Evolutionary conservation across 1,284 basidiomycete species (phyloP).

Genomic region (Fistulina hepatica): DNA sequence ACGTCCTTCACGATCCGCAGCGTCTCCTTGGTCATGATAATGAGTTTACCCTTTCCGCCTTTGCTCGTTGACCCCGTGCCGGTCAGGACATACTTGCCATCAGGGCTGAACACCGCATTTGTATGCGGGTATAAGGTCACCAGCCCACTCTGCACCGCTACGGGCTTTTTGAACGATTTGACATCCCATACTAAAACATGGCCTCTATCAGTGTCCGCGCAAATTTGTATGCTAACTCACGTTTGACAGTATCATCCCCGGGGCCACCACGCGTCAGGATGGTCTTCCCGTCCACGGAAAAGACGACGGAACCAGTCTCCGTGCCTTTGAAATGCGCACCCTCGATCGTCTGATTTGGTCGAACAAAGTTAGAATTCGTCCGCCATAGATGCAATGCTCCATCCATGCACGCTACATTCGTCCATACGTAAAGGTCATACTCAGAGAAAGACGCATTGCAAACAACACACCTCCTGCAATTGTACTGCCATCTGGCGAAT

Average conservation of each 20-base stretch:
- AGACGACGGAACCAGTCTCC: constrained; percentile 77
- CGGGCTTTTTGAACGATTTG: constrained; percentile 77
- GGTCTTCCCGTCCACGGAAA: constrained; percentile 74
- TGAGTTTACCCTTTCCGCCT: constrained; percentile 57
- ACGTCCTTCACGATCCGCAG: constrained; percentile 56
- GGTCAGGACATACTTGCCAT: constrained; percentile 79
- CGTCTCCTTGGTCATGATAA: constrained; percentile 62
- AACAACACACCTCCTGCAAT: constrained; percentile 71
- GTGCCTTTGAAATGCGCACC: constrained; percentile 76
- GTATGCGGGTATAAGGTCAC: constrained; percentile 83
- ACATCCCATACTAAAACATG: constrained; percentile 80
- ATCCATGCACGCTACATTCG: constrained; percentile 65
- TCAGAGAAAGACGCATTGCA: constrained; percentile 8
- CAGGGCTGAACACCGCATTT: constrained; percentile 88
- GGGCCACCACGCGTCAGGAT: constrained; percentile 70
- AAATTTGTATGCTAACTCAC: constrained; percentile 39
- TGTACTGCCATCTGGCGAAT: constrained; percentile 75
- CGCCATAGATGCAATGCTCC: constrained; percentile 92
- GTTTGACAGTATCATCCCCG: constrained; percentile 91
- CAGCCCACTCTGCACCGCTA: constrained; percentile 53
- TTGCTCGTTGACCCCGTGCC: constrained; percentile 60
- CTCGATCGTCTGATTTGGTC: constrained; percentile 80
- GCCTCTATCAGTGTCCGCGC: constrained; percentile 13
- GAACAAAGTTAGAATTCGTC: constrained; percentile 81
- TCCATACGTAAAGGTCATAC: constrained; percentile 9